Evolutionary conservation across 768 basidiomycete species (phyloP).

Genomic region (Macrolepiota albuminosa): DNA sequence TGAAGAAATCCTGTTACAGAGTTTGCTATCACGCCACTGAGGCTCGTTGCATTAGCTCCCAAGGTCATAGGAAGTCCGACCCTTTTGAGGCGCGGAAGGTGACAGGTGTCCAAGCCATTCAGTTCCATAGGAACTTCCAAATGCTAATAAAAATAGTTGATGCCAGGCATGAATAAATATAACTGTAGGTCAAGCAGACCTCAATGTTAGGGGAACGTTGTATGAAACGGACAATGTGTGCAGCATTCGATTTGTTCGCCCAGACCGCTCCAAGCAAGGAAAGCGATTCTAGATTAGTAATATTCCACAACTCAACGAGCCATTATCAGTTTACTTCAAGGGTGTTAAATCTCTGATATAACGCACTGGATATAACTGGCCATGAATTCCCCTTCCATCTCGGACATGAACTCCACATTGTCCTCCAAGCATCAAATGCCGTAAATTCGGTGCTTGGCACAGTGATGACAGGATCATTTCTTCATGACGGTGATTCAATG

Average conservation of each 20-base stretch:
- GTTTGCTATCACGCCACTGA: conserved; percentile 24
- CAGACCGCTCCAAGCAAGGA: conserved; percentile 25
- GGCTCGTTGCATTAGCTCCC: conserved; percentile 17
- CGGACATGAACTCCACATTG: conserved; percentile 35
- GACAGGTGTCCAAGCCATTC: conserved; percentile 27
- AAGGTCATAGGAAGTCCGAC: conserved; percentile 37
- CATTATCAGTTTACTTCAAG: neutral
- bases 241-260: conserved; percentile 20
- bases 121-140: conserved; percentile 46
- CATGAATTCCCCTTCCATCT: conserved; percentile 23
- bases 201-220: conserved; percentile 22
- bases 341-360: neutral
- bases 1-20: conserved; percentile 36
- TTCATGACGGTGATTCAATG: conserved; percentile 32
- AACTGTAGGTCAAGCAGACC: conserved; percentile 14
- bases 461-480: conserved; percentile 33
- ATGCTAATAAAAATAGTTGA: conserved; percentile 20
- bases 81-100: conserved; percentile 36
- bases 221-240: conserved; percentile 23
- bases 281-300: conserved; percentile 23
- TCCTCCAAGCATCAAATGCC: conserved; percentile 32
- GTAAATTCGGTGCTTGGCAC: conserved; percentile 21
- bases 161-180: neutral
- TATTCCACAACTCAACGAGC: conserved; percentile 22
- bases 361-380: conserved; percentile 30